phyloP scores from a whole-genome alignment of 495 filamentous ascomycete genomes.

The Lasiosphaeriaceae sp. region DNA sequence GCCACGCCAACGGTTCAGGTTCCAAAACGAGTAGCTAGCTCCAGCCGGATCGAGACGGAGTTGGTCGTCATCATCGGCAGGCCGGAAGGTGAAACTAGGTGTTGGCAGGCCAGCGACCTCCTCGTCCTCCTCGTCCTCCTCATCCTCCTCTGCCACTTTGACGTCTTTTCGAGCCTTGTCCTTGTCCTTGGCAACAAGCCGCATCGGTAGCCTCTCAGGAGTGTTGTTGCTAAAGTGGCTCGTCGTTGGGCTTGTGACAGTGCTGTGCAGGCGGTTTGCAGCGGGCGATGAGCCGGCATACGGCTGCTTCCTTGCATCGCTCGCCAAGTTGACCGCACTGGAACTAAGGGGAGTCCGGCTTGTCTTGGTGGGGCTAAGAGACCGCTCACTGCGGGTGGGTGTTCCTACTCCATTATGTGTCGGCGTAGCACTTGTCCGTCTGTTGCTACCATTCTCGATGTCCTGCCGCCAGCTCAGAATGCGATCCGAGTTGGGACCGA shows the following conservation, averaged over 20 bases:
- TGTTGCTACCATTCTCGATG: constrained; percentile 44
- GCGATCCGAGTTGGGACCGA: constrained; percentile 59
- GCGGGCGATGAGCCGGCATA: constrained; percentile 28
- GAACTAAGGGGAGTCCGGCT: constrained; percentile 28
- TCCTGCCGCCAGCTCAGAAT: constrained; percentile 91
- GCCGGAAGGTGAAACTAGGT: constrained; percentile 39
- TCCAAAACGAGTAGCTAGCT: constrained; percentile 38
- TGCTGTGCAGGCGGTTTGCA: constrained; percentile 15
- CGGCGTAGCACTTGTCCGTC: constrained; percentile 26
- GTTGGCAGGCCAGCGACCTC: constrained; percentile 23
- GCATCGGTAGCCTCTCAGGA: constrained; percentile 7
- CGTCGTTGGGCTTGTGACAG: constrained; percentile 23
- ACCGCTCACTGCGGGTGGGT: constrained; percentile 43
- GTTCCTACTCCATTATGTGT: constrained; percentile 23
- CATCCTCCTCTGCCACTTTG: not conserved
- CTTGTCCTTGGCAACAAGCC: constrained; percentile 4
- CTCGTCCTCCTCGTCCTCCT: constrained; percentile 10
- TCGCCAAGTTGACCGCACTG: constrained; percentile 35
- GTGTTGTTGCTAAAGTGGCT: constrained; percentile 23
- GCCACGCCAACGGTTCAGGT: constrained; percentile 40
- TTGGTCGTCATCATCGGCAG: constrained; percentile 27
- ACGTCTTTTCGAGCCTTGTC: not conserved
- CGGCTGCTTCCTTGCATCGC: constrained; percentile 37
- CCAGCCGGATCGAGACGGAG: constrained; percentile 23
- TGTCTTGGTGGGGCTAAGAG: constrained; percentile 45